These are phyloP conservation scores for Tolypocladium pustulatum DNA, from an alignment of 2,329 filamentous ascomycete species.

Conservation along the genomic window DNA sequence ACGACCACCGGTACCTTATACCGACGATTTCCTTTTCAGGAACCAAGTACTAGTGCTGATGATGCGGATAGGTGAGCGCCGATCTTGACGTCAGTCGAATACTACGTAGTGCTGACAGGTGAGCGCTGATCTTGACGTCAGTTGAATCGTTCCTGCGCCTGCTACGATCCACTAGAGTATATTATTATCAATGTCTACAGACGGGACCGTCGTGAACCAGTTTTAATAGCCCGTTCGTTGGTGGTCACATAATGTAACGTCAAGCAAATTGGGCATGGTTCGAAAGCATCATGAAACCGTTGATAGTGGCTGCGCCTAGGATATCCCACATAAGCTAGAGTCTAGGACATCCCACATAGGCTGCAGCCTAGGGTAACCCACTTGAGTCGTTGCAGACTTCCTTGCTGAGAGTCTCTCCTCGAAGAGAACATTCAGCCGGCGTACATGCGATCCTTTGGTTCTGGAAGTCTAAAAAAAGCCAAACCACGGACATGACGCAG, in stretches of 20 bases:
- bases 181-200: no score
- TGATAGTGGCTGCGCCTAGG: not conserved
- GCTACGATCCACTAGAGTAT: not conserved
- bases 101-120: not conserved
- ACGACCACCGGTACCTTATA: not conserved
- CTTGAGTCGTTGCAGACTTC: constrained; percentile 21
- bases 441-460: constrained; percentile 39
- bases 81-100: no score
- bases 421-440: constrained; percentile 25
- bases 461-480: constrained; percentile 42
- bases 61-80: no score
- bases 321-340: not conserved
- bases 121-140: not conserved
- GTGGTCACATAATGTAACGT: no score
- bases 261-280: no score
- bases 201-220: no score
- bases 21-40: not conserved
- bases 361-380: constrained; percentile 24
- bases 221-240: no score
- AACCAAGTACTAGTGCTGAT: not conserved
- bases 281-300: no score
- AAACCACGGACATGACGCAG: constrained; percentile 35
- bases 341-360: constrained; percentile 14
- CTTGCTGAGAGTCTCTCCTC: constrained; percentile 19
- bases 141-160: not conserved